A percentile compares a stretch with the other conserved stretches of the same genome.
Conservation (phyloP, 1,284 basidiomycete genomes). For the Ceraceosorus guamensis region DNA sequence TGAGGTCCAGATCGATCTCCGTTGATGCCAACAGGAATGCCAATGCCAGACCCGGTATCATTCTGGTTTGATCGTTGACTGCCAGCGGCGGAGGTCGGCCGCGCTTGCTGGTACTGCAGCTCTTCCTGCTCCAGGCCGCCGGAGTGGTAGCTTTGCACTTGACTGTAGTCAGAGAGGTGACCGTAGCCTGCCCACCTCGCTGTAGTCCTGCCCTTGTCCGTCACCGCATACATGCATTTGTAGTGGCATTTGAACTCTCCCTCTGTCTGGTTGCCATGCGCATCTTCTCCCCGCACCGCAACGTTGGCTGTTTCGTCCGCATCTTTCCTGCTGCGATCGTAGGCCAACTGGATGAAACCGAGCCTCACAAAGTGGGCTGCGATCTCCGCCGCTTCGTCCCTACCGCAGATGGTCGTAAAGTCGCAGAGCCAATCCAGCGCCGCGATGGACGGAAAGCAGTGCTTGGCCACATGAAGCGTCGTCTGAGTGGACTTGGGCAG, state of each 20-base stretch:
- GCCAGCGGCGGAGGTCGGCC: too few species aligned
- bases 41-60: not conserved
- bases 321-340: conserved; percentile 50
- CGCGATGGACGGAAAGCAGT: conserved; percentile 75
- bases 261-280: conserved; percentile 22
- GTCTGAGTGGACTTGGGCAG: not conserved
- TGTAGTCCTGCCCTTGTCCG: conserved; percentile 75
- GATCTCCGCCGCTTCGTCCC: conserved; percentile 95
- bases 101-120: not conserved
- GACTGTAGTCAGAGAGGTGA: not conserved
- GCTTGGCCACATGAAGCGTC: conserved; percentile 59
- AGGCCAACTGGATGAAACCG: conserved; percentile 74
- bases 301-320: conserved; percentile 28
- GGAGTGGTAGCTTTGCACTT: conserved; percentile 1
- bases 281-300: conserved; percentile 35
- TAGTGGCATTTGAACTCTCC: conserved; percentile 85
- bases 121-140: not conserved
- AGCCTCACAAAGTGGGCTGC: conserved; percentile 95
- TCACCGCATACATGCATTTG: conserved; percentile 87
- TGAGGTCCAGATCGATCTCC: too few species aligned
- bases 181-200: conserved; percentile 60
- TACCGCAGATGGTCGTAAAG: conserved; percentile 88
- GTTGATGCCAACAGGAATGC: not conserved
- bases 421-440: conserved; percentile 96
- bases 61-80: not conserved